Conservation (phyloP, 139 green algal species). For the Coelastrella sp. region DNA sequence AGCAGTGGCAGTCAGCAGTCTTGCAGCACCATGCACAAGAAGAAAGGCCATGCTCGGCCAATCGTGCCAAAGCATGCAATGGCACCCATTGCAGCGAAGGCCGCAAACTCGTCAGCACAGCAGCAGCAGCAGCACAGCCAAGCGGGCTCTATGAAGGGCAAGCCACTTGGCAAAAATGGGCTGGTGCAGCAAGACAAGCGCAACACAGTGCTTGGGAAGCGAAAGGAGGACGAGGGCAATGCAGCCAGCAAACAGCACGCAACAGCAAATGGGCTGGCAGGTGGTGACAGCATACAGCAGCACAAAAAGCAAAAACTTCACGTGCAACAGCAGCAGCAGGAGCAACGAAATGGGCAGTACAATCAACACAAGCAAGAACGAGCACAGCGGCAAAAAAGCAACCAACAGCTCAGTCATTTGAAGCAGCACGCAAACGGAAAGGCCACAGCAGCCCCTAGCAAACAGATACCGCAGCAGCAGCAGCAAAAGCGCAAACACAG, state of each 20-base stretch:
- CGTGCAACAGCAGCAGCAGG: slow-evolving; percentile 32
- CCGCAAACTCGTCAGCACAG: neutral
- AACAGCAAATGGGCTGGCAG: slow-evolving; percentile 7
- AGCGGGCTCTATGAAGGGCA: neutral
- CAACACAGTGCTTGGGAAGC: neutral
- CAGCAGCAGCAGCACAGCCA: slow-evolving; percentile 23
- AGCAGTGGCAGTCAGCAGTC: neutral
- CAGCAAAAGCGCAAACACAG: neutral
- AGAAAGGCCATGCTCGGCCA: neutral
- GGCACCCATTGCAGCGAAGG: neutral
- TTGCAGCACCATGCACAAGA: slow-evolving; percentile 3
- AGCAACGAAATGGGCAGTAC: slow-evolving; percentile 18
- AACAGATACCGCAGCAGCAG: neutral
- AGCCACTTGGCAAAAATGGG: neutral
- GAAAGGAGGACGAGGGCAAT: neutral
- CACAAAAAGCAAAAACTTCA: neutral
- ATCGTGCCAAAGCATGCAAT: slow-evolving; percentile 11
- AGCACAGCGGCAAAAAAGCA: slow-evolving; percentile 2
- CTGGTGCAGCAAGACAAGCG: no score
- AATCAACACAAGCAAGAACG: slow-evolving; percentile 2
- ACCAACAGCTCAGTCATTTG: neutral
- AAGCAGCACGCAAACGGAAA: no score
- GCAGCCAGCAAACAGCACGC: neutral
- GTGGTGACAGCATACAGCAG: neutral
- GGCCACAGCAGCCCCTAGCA: no score